phyloP scores from a whole-genome alignment of 306 rosid genomes.

The Acmispon strigosus region DNA sequence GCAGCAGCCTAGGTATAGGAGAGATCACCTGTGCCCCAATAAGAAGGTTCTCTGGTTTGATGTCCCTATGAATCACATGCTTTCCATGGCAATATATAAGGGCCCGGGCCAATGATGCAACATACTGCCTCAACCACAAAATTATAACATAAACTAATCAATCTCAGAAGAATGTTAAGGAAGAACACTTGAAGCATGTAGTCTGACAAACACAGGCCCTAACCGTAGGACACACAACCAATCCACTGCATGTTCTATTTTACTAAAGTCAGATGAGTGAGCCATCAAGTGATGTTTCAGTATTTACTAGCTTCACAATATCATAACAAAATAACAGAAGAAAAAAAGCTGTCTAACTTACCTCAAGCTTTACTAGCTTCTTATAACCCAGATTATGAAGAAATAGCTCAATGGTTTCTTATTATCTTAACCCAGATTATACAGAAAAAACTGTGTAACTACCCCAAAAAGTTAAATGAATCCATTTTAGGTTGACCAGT shows the following conservation, averaged over 20 bases:
- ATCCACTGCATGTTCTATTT: not conserved
- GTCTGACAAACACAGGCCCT: not conserved
- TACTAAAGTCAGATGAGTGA: not conserved
- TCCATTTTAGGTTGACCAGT: too few relatives aligned
- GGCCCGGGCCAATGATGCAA: constrained; percentile 92
- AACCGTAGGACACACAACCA: not conserved
- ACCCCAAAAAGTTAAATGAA: too few relatives aligned
- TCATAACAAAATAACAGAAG: not conserved
- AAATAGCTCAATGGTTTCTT: too few relatives aligned
- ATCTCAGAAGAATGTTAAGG: not conserved
- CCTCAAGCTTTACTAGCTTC: too few relatives aligned
- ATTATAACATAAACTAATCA: not conserved
- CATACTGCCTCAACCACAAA: constrained; percentile 56
- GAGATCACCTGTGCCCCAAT: constrained; percentile 80
- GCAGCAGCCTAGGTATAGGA: constrained; percentile 6
- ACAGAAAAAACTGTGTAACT: too few relatives aligned
- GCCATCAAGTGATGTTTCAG: not conserved
- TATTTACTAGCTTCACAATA: not conserved
- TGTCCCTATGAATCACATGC: constrained; percentile 96
- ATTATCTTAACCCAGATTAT: too few relatives aligned
- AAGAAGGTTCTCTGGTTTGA: constrained; percentile 95
- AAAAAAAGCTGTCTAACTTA: not conserved
- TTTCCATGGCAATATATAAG: constrained; percentile 99
- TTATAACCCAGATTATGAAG: too few relatives aligned
- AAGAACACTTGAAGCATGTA: not conserved